phyloP scores from a whole-genome alignment of 1,139 yeast genomes.

The Entelexis paramagnoliae region DNA sequence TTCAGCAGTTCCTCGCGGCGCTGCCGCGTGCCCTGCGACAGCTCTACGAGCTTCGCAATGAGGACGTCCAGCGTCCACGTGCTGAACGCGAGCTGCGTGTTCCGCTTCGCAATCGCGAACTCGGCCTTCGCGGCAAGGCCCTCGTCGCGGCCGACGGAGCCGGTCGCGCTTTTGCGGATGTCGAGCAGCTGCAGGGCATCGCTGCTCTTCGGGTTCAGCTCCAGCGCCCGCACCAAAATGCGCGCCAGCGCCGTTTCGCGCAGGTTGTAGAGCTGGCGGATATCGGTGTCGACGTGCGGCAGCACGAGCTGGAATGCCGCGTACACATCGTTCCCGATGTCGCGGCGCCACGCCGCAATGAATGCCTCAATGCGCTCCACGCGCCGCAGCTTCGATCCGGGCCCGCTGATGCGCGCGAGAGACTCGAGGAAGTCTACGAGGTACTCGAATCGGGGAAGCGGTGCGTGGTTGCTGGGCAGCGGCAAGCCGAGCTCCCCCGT shows the following conservation, averaged over 20 bases:
- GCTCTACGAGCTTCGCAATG: constrained; percentile 46
- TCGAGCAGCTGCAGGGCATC: constrained; percentile 28
- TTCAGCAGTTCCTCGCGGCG: constrained; percentile 33
- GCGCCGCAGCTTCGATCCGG: constrained; percentile 28
- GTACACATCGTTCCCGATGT: constrained; percentile 60
- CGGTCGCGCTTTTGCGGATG: background rate
- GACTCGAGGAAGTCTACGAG: constrained; percentile 28
- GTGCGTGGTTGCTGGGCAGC: constrained; percentile 31
- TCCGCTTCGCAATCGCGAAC: constrained; percentile 34
- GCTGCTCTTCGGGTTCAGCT: constrained; percentile 42
- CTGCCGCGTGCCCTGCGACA: constrained; percentile 33
- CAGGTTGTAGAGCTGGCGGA: constrained; percentile 31
- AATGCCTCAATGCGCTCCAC: constrained; percentile 38
- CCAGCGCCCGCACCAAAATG: constrained; percentile 39
- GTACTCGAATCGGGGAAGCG: constrained; percentile 36
- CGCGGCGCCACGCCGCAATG: constrained; percentile 48
- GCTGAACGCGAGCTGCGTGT: constrained; percentile 27
- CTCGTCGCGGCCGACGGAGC: constrained; percentile 7
- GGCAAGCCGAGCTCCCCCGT: constrained; percentile 18
- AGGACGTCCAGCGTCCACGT: constrained; percentile 42
- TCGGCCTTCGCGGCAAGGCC: constrained; percentile 37
- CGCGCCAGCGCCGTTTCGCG: constrained; percentile 38
- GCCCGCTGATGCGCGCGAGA: constrained; percentile 21
- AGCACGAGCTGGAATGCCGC: constrained; percentile 49
- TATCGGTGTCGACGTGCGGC: constrained; percentile 28